Conservation (phyloP, 2,329 filamentous ascomycete species). For the Intubia oerlemansii region DNA sequence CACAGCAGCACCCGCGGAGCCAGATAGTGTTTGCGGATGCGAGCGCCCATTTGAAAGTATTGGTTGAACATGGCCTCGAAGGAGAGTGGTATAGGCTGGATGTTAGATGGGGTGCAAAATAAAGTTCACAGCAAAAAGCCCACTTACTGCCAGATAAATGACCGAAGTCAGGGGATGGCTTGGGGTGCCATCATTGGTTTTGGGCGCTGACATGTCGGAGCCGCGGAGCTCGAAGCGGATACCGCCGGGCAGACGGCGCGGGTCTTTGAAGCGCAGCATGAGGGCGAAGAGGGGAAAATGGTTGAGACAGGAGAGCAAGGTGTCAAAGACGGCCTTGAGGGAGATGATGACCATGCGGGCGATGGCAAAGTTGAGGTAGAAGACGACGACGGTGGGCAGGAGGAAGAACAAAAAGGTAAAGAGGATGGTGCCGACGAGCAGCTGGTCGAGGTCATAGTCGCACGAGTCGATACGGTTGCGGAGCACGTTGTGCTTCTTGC, state of each 20-base stretch:
- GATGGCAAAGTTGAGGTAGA: slow-evolving; percentile 89
- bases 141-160: no score
- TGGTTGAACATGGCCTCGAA: slow-evolving; percentile 93
- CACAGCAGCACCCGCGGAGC: slow-evolving; percentile 75
- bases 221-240: slow-evolving; percentile 79
- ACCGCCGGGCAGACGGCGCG: slow-evolving; percentile 71
- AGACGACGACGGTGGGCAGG: slow-evolving; percentile 83
- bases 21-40: slow-evolving; percentile 87
- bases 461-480: slow-evolving; percentile 96
- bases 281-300: slow-evolving; percentile 94
- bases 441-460: slow-evolving; percentile 93
- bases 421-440: slow-evolving; percentile 85
- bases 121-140: not conserved
- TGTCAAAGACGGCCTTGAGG: slow-evolving; percentile 79
- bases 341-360: slow-evolving; percentile 90
- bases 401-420: slow-evolving; percentile 93
- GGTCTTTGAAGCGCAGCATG: slow-evolving; percentile 91
- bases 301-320: slow-evolving; percentile 78
- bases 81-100: slow-evolving; percentile 65
- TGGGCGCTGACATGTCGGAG: no score
- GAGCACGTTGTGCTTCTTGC: slow-evolving; percentile 92
- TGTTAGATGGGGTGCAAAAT: not conserved
- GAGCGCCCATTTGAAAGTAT: slow-evolving; percentile 84
- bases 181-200: no score
- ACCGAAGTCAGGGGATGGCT: no score